Percentiles rank a stretch among this genome's conserved stretches.
Evolutionary conservation across 2,329 filamentous ascomycete genomes (phyloP).

Genomic region (Fusarium dlaminii): DNA sequence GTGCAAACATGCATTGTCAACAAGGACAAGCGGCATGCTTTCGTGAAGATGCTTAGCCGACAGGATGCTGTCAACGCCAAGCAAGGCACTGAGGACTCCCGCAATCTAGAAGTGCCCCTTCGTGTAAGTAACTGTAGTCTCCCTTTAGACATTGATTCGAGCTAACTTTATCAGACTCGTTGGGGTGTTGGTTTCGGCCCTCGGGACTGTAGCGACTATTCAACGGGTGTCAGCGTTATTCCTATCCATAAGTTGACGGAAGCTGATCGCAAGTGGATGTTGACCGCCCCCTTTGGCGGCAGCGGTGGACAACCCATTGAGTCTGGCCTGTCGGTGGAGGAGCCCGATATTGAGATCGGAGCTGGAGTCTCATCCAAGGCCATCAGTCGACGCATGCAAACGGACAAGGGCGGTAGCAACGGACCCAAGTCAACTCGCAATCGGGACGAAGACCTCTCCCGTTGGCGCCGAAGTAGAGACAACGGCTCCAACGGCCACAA

Average conservation of each 20-base stretch:
- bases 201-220: conserved; percentile 96
- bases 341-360: conserved; percentile 98
- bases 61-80: conserved; percentile 86
- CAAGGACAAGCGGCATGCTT: conserved; percentile 96
- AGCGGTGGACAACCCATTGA: conserved; percentile 86
- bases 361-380: conserved; percentile 96
- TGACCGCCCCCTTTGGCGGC: conserved; percentile 91
- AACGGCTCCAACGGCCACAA: conserved; percentile 38
- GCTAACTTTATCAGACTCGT: conserved; percentile 70
- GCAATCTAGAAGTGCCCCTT: conserved; percentile 76
- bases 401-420: conserved; percentile 71
- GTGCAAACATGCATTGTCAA: conserved; percentile 99
- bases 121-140: conserved; percentile 63
- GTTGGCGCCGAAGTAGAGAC: conserved; percentile 48
- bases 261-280: conserved; percentile 96
- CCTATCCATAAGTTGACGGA: conserved; percentile 93
- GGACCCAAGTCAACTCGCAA: conserved; percentile 70
- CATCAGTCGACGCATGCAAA: conserved; percentile 75
- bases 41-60: conserved; percentile 97
- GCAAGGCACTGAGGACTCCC: conserved; percentile 84
- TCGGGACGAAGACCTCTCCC: conserved; percentile 49
- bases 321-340: conserved; percentile 88
- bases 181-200: conserved; percentile 99
- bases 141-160: conserved; percentile 26
- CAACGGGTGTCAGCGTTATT: conserved; percentile 90